phyloP scores from a whole-genome alignment of 257 asterid genomes.

The Penstemon barbatus region DNA sequence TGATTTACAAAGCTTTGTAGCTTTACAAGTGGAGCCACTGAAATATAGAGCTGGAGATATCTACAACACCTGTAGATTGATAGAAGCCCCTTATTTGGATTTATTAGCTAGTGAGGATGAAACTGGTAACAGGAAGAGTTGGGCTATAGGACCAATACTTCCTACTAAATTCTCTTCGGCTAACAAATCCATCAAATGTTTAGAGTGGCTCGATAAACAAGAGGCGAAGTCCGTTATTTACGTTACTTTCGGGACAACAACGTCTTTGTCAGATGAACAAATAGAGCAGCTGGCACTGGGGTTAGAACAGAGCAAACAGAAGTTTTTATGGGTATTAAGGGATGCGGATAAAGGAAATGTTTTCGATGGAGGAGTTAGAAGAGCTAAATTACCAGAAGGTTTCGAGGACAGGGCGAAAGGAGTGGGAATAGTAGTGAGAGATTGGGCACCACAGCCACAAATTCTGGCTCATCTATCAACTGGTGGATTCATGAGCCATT shows the following conservation, averaged over 20 bases:
- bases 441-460: conserved; percentile 47
- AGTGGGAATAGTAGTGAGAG: conserved; percentile 40
- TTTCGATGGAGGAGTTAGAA: conserved; percentile 29
- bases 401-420: conserved; percentile 35
- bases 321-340: conserved; percentile 27
- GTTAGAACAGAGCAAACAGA: conserved; percentile 35
- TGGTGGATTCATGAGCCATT: conserved; percentile 45
- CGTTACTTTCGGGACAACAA: conserved; percentile 41
- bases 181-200: conserved; percentile 17
- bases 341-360: conserved; percentile 24
- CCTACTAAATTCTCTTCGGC: conserved; percentile 21
- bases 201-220: conserved; percentile 39
- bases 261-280: conserved; percentile 38
- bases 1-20: conserved; percentile 1
- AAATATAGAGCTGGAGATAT: conserved; percentile 36
- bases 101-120: conserved; percentile 27
- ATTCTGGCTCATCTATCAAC: conserved; percentile 36
- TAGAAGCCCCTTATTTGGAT: conserved; percentile 44
- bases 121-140: conserved; percentile 27
- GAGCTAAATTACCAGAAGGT: conserved; percentile 34
- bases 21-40: conserved; percentile 6
- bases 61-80: conserved; percentile 44
- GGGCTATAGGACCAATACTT: conserved; percentile 49
- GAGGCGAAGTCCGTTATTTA: conserved; percentile 31
- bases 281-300: conserved; percentile 41